Conservation (phyloP, 176 grass and related monocot species). For the Echinochloa phyllopogon region DNA sequence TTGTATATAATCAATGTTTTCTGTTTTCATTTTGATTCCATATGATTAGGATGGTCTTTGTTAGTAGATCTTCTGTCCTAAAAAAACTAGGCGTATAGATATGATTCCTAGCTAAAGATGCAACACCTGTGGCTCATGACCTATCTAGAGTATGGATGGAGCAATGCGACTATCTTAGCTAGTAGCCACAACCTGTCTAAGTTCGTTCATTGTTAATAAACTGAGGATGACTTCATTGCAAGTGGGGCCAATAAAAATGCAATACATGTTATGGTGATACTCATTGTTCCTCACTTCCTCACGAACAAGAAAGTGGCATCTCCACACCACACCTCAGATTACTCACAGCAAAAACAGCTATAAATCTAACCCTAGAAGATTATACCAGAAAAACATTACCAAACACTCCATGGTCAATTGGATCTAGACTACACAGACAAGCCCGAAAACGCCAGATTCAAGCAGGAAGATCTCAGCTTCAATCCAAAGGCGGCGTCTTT, state of each 20-base stretch:
- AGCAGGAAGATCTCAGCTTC: not conserved
- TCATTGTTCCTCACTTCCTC: slow-evolving; percentile 19
- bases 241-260: not conserved
- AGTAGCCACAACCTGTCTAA: not conserved
- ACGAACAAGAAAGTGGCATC: slow-evolving; percentile 25
- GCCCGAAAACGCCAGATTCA: slow-evolving; percentile 21
- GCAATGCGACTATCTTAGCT: not conserved
- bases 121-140: not conserved
- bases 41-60: not conserved
- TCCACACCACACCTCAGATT: not conserved
- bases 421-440: not conserved
- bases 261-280: not conserved
- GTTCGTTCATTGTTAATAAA: not conserved
- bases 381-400: slow-evolving; percentile 10
- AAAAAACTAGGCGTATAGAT: not conserved
- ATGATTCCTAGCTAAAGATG: not conserved
- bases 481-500: not conserved
- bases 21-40: not conserved
- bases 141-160: not conserved
- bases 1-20: not conserved
- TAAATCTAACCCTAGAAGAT: not conserved
- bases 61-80: not conserved
- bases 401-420: not conserved
- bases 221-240: not conserved
- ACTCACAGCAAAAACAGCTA: not conserved